These are phyloP conservation scores for Epichloe gansuensis DNA, from an alignment of 2,329 filamentous ascomycete species.

Conservation along the genomic window DNA sequence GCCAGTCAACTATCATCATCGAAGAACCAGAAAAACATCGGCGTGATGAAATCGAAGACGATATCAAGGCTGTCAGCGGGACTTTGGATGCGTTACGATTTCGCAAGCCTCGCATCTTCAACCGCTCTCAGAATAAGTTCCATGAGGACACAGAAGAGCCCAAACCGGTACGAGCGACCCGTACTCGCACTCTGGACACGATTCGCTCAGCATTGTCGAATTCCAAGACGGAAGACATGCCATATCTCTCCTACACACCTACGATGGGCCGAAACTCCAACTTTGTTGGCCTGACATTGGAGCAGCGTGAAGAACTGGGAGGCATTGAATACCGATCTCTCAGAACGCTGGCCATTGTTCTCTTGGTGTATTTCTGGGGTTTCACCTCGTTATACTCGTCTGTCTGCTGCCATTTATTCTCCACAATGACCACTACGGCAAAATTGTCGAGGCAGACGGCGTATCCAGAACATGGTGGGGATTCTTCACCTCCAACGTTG, in stretches of 20 bases:
- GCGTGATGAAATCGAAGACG: slow-evolving; percentile 27
- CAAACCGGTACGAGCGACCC: slow-evolving; percentile 14
- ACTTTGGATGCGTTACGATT: slow-evolving; percentile 29
- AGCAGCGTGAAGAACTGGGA: slow-evolving; percentile 87
- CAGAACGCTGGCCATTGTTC: slow-evolving; percentile 69
- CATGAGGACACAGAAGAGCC: slow-evolving; percentile 24
- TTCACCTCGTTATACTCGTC: slow-evolving; percentile 64
- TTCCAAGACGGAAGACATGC: slow-evolving; percentile 50
- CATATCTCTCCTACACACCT: slow-evolving; percentile 88
- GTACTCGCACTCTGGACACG: slow-evolving; percentile 42
- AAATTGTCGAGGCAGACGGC: slow-evolving; percentile 48
- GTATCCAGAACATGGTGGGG: slow-evolving; percentile 76
- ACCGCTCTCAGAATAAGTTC: slow-evolving; percentile 25
- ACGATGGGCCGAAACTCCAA: slow-evolving; percentile 89
- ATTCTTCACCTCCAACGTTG: slow-evolving; percentile 75
- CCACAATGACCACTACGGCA: slow-evolving; percentile 47
- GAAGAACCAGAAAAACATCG: slow-evolving; percentile 42
- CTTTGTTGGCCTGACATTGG: slow-evolving; percentile 77
- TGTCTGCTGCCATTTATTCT: slow-evolving; percentile 74
- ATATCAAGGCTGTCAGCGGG: slow-evolving; percentile 29
- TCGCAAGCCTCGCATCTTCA: slow-evolving; percentile 29
- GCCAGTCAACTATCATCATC: slow-evolving; percentile 51
- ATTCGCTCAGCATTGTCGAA: slow-evolving; percentile 45
- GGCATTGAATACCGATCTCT: slow-evolving; percentile 93
- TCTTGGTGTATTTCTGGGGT: slow-evolving; percentile 72